Conservation (phyloP, 441 rosid species). For the Hypseocharis bilobata region DNA sequence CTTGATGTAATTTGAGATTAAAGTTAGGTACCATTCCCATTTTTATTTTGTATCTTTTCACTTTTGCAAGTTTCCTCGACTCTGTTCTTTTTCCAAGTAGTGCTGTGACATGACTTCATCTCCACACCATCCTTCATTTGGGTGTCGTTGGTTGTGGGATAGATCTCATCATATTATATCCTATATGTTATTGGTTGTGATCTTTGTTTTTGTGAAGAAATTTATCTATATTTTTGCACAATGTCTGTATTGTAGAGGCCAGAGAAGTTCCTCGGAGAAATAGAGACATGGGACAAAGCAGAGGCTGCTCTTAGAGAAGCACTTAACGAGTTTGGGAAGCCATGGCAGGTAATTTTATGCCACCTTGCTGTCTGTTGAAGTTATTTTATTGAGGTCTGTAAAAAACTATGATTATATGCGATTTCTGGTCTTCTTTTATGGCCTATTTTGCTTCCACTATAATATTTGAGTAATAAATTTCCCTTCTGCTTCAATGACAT, state of each 20-base stretch:
- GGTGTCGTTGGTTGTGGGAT: neutral
- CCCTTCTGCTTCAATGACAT: neutral
- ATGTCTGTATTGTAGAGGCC: conserved; percentile 59
- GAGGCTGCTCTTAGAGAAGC: conserved; percentile 78
- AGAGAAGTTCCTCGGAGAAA: conserved; percentile 72
- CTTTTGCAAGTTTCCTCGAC: too few relatives aligned
- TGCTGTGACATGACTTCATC: too few relatives aligned
- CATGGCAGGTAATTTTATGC: conserved; percentile 60
- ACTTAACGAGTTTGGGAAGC: conserved; percentile 64
- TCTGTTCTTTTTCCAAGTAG: too few relatives aligned
- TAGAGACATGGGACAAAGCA: conserved; percentile 81
- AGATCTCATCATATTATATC: too few relatives aligned
- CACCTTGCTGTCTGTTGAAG: neutral
- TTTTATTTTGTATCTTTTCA: too few relatives aligned
- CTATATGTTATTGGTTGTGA: too few relatives aligned
- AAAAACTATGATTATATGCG: neutral
- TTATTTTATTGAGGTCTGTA: neutral
- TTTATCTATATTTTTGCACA: too few relatives aligned
- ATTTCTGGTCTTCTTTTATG: neutral
- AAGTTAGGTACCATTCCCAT: neutral
- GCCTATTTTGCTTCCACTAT: neutral
- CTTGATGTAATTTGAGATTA: neutral
- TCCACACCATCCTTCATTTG: neutral
- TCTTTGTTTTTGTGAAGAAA: too few relatives aligned
- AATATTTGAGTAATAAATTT: neutral